These are phyloP conservation scores for Sisymbrium altissimum DNA, from an alignment of 345 rosid species.

Conservation along the genomic window DNA sequence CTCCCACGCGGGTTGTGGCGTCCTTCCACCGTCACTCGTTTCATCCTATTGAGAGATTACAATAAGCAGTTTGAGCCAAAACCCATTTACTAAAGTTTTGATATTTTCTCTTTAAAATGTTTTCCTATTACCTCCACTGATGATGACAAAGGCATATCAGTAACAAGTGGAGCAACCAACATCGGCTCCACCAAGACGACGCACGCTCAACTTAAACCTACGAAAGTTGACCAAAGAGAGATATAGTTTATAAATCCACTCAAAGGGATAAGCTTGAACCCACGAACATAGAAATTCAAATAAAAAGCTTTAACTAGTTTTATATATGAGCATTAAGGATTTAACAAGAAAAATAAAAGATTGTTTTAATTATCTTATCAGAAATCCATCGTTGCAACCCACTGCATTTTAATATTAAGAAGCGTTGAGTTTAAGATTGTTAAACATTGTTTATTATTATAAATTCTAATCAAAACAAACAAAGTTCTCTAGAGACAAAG, in stretches of 20 bases:
- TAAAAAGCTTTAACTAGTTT: too few species aligned
- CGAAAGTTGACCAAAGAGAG: constrained; percentile 34
- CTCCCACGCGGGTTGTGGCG: constrained; percentile 91
- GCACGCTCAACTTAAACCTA: constrained; percentile 99
- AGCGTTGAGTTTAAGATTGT: too few species aligned
- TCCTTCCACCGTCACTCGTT: constrained; percentile 72
- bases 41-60: constrained; percentile 56
- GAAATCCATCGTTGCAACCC: too few species aligned
- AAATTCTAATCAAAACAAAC: too few species aligned
- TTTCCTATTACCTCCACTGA: constrained; percentile 72
- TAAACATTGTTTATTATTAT: too few species aligned
- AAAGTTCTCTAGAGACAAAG: too few species aligned
- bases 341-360: too few species aligned
- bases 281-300: too few species aligned
- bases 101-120: neutral
- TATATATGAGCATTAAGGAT: too few species aligned
- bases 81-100: constrained; percentile 4
- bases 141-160: constrained; percentile 79
- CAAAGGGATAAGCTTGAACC: constrained; percentile 18
- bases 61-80: neutral
- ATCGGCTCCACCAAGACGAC: constrained; percentile 96
- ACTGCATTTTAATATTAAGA: too few species aligned
- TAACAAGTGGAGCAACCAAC: constrained; percentile 99
- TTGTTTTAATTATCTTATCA: too few species aligned
- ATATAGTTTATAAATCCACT: neutral